A percentile compares a stretch with the other conserved stretches of the same genome.
Evolutionary conservation across 192 early-diverging fungal genomes (phyloP).

Genomic region (Linnemannia elongata): DNA sequence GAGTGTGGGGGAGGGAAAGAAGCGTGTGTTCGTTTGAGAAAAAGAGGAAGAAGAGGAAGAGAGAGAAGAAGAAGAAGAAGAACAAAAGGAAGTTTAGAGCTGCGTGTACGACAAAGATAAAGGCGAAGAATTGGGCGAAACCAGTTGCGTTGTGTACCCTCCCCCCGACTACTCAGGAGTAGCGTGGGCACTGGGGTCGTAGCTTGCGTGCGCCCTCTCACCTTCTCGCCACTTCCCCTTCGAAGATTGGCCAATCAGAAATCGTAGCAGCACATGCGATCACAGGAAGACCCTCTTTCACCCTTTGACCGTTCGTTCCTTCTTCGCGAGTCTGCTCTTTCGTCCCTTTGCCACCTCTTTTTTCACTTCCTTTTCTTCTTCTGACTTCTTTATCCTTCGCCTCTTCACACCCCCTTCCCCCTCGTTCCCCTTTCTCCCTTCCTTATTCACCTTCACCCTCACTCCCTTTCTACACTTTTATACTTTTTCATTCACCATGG

Average conservation of each 20-base stretch:
- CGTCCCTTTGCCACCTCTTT: not conserved
- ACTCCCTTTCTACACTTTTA: not conserved
- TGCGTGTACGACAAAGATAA: not conserved
- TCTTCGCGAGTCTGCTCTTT: not conserved
- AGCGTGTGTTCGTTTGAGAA: no score
- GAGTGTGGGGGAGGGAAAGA: no score
- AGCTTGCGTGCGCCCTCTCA: not conserved
- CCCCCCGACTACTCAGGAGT: not conserved
- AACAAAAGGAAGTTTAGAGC: not conserved
- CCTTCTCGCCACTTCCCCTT: not conserved
- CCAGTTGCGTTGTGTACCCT: not conserved
- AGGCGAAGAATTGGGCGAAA: not conserved
- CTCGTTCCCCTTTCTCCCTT: not conserved
- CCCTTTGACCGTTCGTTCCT: not conserved
- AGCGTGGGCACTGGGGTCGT: not conserved
- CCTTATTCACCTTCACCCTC: not conserved
- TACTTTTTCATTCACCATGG: slow-evolving; percentile 33
- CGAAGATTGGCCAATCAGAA: not conserved
- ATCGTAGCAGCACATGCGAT: not conserved
- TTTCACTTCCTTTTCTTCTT: not conserved
- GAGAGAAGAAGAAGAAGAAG: not conserved
- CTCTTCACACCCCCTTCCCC: not conserved
- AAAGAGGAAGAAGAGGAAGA: not conserved
- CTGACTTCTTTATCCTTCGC: slow-evolving; percentile 10
- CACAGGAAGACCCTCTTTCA: not conserved